Percentiles rank a stretch among this genome's conserved stretches.
phyloP scores from a whole-genome alignment of 768 basidiomycete species.

The Boletus pseudopeckii region DNA sequence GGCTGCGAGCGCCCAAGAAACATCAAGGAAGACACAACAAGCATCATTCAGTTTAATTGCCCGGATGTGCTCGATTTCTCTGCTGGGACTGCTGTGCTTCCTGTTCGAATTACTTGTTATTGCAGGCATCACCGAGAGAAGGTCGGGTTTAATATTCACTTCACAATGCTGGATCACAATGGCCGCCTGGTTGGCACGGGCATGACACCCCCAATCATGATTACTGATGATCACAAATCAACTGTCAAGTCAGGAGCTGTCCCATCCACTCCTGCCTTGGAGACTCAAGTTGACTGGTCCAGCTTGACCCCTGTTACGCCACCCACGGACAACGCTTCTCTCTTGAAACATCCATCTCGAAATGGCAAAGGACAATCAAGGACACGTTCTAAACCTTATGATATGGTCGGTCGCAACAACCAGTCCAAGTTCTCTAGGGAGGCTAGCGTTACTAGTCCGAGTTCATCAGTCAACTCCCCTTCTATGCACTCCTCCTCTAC shows the following conservation, averaged over 20 bases:
- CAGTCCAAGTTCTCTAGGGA: constrained; percentile 52
- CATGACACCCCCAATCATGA: constrained; percentile 89
- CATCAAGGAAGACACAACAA: constrained; percentile 64
- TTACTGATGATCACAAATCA: constrained; percentile 99
- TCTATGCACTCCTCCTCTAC: constrained; percentile 36
- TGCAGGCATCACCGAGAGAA: constrained; percentile 99
- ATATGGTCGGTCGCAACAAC: constrained; percentile 34
- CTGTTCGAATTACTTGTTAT: constrained; percentile 95
- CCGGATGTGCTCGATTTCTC: constrained; percentile 86
- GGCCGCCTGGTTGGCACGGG: constrained; percentile 83
- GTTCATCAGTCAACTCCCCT: constrained; percentile 47
- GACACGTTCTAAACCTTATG: constrained; percentile 72
- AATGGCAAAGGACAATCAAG: constrained; percentile 46
- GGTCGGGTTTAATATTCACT: constrained; percentile 87
- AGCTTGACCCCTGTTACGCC: constrained; percentile 27
- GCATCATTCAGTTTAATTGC: constrained; percentile 96
- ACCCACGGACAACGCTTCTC: constrained; percentile 35
- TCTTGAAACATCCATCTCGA: constrained; percentile 45
- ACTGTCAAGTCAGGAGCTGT: constrained; percentile 32
- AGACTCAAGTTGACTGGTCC: constrained; percentile 51
- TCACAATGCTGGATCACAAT: constrained; percentile 75
- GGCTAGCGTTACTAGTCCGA: constrained; percentile 49
- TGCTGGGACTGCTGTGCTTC: constrained; percentile 82
- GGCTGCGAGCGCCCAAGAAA: constrained; percentile 41
- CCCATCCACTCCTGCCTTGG: constrained; percentile 34